These are phyloP conservation scores for Leishmania braziliensis DNA, from an alignment of 208 protist genomes.

Conservation along the genomic window DNA sequence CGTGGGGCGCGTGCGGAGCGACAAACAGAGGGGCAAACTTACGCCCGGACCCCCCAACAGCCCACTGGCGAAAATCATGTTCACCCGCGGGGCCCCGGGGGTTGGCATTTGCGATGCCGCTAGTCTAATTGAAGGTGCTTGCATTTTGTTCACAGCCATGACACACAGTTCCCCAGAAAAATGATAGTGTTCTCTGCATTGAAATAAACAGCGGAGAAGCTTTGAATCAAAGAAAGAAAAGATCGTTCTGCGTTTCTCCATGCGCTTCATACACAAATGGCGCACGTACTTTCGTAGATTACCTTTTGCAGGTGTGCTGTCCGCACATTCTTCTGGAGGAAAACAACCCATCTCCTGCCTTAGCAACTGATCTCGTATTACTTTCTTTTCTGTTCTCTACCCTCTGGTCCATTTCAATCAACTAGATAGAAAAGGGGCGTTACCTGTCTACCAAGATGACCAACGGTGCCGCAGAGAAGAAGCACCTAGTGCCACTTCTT, in stretches of 20 bases:
- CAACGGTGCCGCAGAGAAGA: conserved; percentile 11
- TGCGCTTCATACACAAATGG: background rate
- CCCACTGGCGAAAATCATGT: too few relatives aligned
- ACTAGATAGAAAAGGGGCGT: background rate
- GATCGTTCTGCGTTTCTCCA: background rate
- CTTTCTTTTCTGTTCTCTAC: background rate
- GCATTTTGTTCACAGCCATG: background rate
- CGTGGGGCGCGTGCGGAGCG: too few relatives aligned
- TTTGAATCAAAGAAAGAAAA: background rate
- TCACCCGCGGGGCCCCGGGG: too few relatives aligned
- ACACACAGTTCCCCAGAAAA: background rate
- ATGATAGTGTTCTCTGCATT: background rate
- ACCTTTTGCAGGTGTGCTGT: background rate
- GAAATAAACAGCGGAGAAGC: background rate
- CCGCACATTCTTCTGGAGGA: background rate
- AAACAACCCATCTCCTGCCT: background rate
- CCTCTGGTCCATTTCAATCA: background rate
- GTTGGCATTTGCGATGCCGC: too few relatives aligned
- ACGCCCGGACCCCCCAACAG: too few relatives aligned
- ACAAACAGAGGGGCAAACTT: too few relatives aligned
- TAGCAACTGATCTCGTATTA: background rate
- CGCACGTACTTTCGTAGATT: background rate
- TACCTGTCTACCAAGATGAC: background rate
- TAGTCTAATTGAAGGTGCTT: background rate
- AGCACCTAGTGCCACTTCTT: conserved; percentile 42